Base-by-base conservation (phyloP, 805 yeast species). In the Metschnikowia lochheadii region DNA sequence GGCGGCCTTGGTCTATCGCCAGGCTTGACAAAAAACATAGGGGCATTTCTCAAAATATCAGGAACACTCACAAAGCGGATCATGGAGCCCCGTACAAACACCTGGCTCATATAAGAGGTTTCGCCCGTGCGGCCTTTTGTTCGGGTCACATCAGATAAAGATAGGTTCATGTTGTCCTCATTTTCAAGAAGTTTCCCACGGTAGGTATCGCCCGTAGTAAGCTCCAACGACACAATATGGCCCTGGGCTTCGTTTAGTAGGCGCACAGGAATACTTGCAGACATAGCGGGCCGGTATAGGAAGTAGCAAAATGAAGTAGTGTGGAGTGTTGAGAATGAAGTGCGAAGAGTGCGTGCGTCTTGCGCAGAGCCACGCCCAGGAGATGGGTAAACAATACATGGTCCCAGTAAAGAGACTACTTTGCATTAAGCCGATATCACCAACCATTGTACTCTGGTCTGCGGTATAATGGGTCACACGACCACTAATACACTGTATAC, bases 141-240 rank as follows among this genome's bases (percentile, higher is more conserved):
- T 44, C 87, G 83, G 1, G 86, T 81, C 38, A 87, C 95, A 63
- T 92, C 96, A 55, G 81, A 74, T 45, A 92, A 68, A 53, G 91
- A 95, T 23, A 92, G 82, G 64, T 92, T 92, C 98, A 92, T 94
- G 66, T 86, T 91, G 61, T 92, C 98, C 69, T 92, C 97, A 43
- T 85, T 84, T 62, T 87, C 96, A 3, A 85, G 65, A 42, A 92
- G 77, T 63, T 86, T 89, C 1, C 99, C 99, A 35, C 96, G 76
- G 63, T 92, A 92, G 0, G 87, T 81, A 55, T 87, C 91, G 1
- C 98, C 98, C 0, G 90, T 83, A 23, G 81, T 80, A 47, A 92
- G 79, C 65, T 92, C 99, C 15, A 92, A 65, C 1, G 95, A 82
- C 7, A 92, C 83, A 3, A 83, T 72, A 63, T 92, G 98, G 44